phyloP scores from a whole-genome alignment of 2,329 filamentous ascomycete species.

The Elsinoe arachidis region DNA sequence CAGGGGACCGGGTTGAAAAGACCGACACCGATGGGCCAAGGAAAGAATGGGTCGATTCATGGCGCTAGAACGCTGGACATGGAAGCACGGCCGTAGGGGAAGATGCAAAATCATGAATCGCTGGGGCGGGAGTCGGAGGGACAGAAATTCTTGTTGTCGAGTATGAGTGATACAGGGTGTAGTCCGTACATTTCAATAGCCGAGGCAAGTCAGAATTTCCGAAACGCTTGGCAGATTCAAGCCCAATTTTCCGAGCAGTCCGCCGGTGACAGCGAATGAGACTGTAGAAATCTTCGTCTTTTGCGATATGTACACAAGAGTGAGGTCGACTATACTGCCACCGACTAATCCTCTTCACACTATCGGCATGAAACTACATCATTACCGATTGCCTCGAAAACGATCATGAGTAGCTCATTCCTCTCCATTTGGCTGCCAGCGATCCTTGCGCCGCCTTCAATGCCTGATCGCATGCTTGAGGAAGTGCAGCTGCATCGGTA shows the following conservation, averaged over 20 bases:
- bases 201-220: constrained; percentile 1
- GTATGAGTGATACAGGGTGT: constrained; percentile 5
- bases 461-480: constrained; percentile 22
- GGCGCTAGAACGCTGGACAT: constrained; percentile 9
- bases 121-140: not conserved
- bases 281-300: too few relatives aligned
- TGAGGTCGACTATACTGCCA: not conserved
- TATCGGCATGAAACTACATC: too few relatives aligned
- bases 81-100: not conserved
- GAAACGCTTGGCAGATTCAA: not conserved
- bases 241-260: too few relatives aligned
- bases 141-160: not conserved
- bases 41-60: constrained; percentile 7
- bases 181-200: not conserved
- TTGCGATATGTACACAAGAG: not conserved
- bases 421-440: not conserved
- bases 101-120: not conserved
- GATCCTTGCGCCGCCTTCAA: constrained; percentile 21
- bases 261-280: too few relatives aligned
- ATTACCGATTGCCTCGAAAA: too few relatives aligned
- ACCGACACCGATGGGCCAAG: constrained; percentile 8
- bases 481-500: constrained; percentile 26
- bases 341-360: too few relatives aligned
- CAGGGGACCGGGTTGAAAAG: constrained; percentile 2
- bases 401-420: constrained; percentile 6